Conservation (phyloP, 805 yeast genomes). For the Tetrapisispora nanseiensis region DNA sequence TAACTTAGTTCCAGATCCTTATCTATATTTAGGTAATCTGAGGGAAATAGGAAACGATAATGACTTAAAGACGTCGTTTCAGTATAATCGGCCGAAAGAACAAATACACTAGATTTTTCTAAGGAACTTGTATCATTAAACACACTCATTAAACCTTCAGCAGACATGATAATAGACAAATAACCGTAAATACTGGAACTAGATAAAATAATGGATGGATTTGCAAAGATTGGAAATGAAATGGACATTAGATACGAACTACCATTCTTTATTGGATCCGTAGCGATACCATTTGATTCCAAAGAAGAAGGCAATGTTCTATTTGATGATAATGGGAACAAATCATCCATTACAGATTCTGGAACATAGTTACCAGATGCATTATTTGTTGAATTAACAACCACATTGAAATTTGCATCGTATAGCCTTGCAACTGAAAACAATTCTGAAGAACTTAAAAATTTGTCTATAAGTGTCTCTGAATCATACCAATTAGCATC, state of each 20-base stretch:
- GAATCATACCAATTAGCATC: constrained; percentile 38
- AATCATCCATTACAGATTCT: constrained; percentile 25
- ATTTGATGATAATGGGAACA: constrained; percentile 41
- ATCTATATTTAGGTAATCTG: constrained; percentile 16
- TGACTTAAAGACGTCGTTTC: constrained; percentile 22
- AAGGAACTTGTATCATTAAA: constrained; percentile 35
- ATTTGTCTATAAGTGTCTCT: constrained; percentile 43
- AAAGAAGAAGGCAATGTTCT: constrained; percentile 37
- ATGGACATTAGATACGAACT: constrained; percentile 53
- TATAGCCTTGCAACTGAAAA: constrained; percentile 60
- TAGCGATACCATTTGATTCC: constrained; percentile 37
- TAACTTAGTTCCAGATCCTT: constrained; percentile 13
- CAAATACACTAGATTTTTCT: constrained; percentile 27
- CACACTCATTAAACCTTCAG: constrained; percentile 34
- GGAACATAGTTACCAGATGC: constrained; percentile 32
- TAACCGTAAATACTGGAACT: constrained; percentile 59
- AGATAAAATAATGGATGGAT: constrained; percentile 56
- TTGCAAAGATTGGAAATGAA: constrained; percentile 66
- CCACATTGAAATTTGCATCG: constrained; percentile 44
- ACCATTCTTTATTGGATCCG: constrained; percentile 55
- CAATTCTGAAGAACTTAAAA: constrained; percentile 51
- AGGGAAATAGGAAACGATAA: constrained; percentile 36
- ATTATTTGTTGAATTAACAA: constrained; percentile 37
- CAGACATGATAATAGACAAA: constrained; percentile 48
- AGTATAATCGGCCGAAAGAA: constrained; percentile 23